Percentiles rank a stretch among this genome's conserved stretches.
phyloP scores from a whole-genome alignment of 768 basidiomycete genomes.

The Mycena venus region DNA sequence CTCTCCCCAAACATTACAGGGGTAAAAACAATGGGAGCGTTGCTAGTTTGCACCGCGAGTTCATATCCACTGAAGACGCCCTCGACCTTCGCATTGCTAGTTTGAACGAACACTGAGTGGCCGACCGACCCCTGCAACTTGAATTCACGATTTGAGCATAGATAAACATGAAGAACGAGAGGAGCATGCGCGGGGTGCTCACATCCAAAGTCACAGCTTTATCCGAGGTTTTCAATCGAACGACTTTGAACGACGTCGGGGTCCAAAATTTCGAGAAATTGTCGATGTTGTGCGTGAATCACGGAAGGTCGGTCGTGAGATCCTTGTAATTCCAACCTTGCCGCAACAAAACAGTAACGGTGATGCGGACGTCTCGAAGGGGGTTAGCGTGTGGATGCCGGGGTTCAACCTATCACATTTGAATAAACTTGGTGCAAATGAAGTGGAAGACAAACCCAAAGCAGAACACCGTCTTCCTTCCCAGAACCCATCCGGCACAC shows the following conservation, averaged over 20 bases:
- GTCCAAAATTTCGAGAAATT: constrained; percentile 16
- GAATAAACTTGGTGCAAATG: too few relatives aligned
- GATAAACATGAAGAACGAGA: background rate
- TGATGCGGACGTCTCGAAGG: background rate
- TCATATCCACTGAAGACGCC: constrained; percentile 16
- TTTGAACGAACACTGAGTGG: constrained; percentile 6
- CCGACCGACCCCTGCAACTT: constrained; percentile 13
- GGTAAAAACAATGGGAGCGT: background rate
- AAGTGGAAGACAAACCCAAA: constrained; percentile 6
- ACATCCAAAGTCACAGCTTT: constrained; percentile 12
- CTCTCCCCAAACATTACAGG: constrained; percentile 14
- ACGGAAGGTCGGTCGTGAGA: constrained; percentile 16
- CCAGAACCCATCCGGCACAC: constrained; percentile 9
- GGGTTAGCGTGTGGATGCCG: constrained; percentile 14
- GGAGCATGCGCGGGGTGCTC: too few relatives aligned
- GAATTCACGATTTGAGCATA: too few relatives aligned
- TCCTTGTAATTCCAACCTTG: constrained; percentile 19
- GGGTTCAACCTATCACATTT: constrained; percentile 5
- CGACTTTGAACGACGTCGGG: constrained; percentile 2
- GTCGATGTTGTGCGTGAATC: constrained; percentile 2
- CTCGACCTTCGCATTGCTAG: constrained; percentile 1
- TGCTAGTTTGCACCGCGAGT: background rate
- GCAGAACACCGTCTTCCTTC: background rate
- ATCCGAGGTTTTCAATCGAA: constrained; percentile 17
- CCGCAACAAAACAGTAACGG: constrained; percentile 4